Base-by-base conservation (phyloP, 441 rosid genomes). In the Syzygium malaccense region DNA sequence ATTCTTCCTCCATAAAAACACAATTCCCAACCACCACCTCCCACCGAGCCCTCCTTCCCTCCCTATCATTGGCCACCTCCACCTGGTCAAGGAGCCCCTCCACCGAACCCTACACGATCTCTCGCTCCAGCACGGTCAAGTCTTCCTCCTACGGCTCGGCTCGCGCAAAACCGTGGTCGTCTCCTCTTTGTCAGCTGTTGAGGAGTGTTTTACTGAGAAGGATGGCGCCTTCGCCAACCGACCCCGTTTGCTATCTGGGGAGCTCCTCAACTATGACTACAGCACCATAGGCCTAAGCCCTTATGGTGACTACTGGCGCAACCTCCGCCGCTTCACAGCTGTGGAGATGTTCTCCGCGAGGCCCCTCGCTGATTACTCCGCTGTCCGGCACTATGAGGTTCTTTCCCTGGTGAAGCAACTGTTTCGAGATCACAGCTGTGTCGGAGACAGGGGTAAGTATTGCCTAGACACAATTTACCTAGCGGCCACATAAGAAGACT, bases 301-400 rank as follows among this genome's bases (percentile, higher is more conserved):
- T 75, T 91, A 90, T 55, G 91, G 91, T 54, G 89, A 91, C 14
- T 89, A 80, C 54, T 91, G 91, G 92, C 88, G 92, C 45, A 90
- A 87, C 64, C 51, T 88, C 28, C 90, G 91, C 89, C 91, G 90
- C 20, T 68, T 91, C 86, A 68, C 86, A 6, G 88, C 90, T 33
- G 17, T 85, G 86, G 90, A 89, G 51, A 87, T 91, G 7, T 89
- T 91, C 90, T 86, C 89, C 18, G 14, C 90, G 3, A 86, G 86
- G 57, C 86, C 90, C 15, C 90, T 92, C 2, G 88, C 91, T 15
- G 28, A 49, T 20, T 90, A 58, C 26, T 15, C 86, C 3, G 26
- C 30, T 33, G 33, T 33, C 41, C 88, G 92, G n/a, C 90, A 89
- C 11, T 91, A 90, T 1, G 92, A 93, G 86, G 86, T 88, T 53